A percentile compares a stretch with the other conserved stretches of the same genome.
Evolutionary conservation across 257 asterid species (phyloP).

Genomic region (Solanum bulbocastanum): DNA sequence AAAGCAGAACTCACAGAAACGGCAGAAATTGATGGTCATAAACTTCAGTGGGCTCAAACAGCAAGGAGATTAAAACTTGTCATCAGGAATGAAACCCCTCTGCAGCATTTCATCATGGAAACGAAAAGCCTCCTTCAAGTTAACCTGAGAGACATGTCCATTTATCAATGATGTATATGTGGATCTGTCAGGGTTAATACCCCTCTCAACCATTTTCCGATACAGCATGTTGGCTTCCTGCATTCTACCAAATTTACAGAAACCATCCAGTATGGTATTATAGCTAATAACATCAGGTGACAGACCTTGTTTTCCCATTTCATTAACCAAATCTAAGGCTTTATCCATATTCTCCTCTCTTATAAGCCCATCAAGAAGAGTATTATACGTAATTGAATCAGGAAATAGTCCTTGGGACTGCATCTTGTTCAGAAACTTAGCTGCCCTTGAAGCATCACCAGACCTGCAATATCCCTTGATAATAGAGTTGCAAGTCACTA

Average conservation of each 20-base stretch:
- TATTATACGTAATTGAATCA: slow-evolving; percentile 47
- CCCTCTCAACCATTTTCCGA: slow-evolving; percentile 34
- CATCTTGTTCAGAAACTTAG: slow-evolving; percentile 45
- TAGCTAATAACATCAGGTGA: slow-evolving; percentile 47
- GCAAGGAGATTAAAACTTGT: slow-evolving; percentile 35
- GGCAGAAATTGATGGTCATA: background rate
- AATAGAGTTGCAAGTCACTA: slow-evolving; percentile 54
- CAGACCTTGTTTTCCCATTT: slow-evolving; percentile 43
- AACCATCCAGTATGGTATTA: slow-evolving; percentile 46
- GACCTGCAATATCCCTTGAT: slow-evolving; percentile 64
- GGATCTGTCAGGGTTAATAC: slow-evolving; percentile 40
- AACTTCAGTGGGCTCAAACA: background rate
- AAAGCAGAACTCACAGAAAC: background rate
- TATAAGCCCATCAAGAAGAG: slow-evolving; percentile 60
- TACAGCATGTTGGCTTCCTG: slow-evolving; percentile 43
- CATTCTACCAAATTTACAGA: slow-evolving; percentile 57
- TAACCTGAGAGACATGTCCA: slow-evolving; percentile 49
- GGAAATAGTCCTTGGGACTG: slow-evolving; percentile 36
- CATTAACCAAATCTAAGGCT: slow-evolving; percentile 37
- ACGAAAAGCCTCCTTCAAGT: slow-evolving; percentile 56
- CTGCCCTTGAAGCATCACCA: slow-evolving; percentile 36
- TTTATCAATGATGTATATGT: slow-evolving; percentile 49
- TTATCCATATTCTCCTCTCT: slow-evolving; percentile 43
- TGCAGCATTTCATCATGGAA: slow-evolving; percentile 67
- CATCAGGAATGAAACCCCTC: slow-evolving; percentile 67